Percentiles rank a stretch among this genome's conserved stretches.
These are phyloP conservation scores for Trifolium dubium DNA, from an alignment of 306 rosid genomes.

Conservation along the genomic window DNA sequence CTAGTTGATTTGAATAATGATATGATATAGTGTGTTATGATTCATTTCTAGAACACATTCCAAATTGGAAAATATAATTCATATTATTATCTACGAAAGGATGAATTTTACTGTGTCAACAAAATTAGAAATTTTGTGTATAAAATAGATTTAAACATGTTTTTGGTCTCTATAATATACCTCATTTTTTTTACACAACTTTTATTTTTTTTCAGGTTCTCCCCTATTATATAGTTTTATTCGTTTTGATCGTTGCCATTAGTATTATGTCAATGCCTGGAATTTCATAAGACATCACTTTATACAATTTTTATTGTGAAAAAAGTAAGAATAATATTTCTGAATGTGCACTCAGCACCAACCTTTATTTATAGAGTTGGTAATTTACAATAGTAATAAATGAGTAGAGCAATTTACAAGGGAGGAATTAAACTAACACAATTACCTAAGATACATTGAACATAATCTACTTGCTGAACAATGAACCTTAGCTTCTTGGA, in stretches of 20 bases:
- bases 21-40: slow-evolving; percentile 6
- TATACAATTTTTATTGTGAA: neutral
- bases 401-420: too few species aligned
- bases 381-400: too few species aligned
- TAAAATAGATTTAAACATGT: neutral
- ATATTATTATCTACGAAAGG: slow-evolving; percentile 19
- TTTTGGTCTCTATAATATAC: too few species aligned
- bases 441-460: too few species aligned
- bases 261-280: neutral
- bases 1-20: slow-evolving; percentile 24
- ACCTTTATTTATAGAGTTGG: too few species aligned
- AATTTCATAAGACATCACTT: neutral
- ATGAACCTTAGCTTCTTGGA: too few species aligned
- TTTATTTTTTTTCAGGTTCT: neutral
- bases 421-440: too few species aligned
- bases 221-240: neutral
- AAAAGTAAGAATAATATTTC: too few species aligned
- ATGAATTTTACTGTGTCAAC: slow-evolving; percentile 4
- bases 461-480: too few species aligned
- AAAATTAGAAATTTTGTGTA: neutral
- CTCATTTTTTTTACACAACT: neutral
- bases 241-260: neutral
- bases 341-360: too few species aligned
- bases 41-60: neutral
- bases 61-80: slow-evolving; percentile 5